phyloP scores from a whole-genome alignment of 176 grass and related monocot species.

The Lolium rigidum region DNA sequence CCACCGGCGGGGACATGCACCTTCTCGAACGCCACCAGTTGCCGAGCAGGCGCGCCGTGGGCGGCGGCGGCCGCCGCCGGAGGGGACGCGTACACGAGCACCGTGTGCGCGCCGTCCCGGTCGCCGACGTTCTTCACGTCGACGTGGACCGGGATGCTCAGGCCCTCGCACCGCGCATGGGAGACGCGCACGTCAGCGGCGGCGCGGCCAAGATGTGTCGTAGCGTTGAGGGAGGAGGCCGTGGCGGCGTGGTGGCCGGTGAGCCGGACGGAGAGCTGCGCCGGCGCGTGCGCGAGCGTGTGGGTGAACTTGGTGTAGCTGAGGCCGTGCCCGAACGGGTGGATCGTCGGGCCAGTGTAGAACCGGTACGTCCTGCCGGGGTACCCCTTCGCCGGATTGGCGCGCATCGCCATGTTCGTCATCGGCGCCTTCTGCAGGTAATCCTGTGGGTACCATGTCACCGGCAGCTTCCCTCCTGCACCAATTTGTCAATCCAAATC shows the following conservation, averaged over 20 bases:
- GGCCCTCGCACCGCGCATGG: constrained; percentile 58
- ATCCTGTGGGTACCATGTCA: constrained; percentile 89
- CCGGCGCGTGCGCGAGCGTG: constrained; percentile 49
- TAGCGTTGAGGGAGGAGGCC: constrained; percentile 36
- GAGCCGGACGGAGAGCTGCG: constrained; percentile 59
- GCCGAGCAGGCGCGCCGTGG: constrained; percentile 45
- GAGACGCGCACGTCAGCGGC: constrained; percentile 55
- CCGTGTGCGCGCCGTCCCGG: constrained; percentile 67
- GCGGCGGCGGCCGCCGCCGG: background rate
- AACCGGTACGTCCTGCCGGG: constrained; percentile 82
- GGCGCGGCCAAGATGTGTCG: background rate
- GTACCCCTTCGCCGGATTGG: constrained; percentile 56
- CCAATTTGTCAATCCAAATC: background rate
- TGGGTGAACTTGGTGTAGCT: constrained; percentile 84
- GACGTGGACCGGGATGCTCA: constrained; percentile 64
- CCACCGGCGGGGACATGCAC: constrained; percentile 56
- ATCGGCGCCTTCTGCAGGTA: constrained; percentile 73
- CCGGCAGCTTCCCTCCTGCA: constrained; percentile 78
- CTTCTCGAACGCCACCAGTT: constrained; percentile 88
- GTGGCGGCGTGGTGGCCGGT: constrained; percentile 33
- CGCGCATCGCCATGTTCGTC: constrained; percentile 89
- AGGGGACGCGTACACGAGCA: constrained; percentile 63
- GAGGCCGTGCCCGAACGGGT: constrained; percentile 77
- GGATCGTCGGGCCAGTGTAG: constrained; percentile 77
- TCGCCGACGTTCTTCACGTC: constrained; percentile 67